Evolutionary conservation across 2,329 filamentous ascomycete species (phyloP).

Genomic region (Nemania serpens): DNA sequence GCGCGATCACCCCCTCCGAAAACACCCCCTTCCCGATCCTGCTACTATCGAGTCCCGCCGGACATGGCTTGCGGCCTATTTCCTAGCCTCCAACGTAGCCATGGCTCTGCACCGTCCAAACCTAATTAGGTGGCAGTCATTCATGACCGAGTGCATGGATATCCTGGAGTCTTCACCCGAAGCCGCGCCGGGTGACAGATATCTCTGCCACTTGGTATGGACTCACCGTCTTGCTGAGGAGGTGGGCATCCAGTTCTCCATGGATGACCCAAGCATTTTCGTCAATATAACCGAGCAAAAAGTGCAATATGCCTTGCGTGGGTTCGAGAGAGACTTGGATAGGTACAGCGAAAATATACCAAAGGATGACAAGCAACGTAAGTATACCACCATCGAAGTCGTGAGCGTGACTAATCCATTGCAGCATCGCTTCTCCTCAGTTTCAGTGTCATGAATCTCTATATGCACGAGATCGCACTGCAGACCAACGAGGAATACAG

Average conservation of each 20-base stretch:
- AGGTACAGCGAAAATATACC: slow-evolving; percentile 62
- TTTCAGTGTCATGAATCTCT: slow-evolving; percentile 69
- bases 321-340: slow-evolving; percentile 67
- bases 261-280: slow-evolving; percentile 64
- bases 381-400: slow-evolving; percentile 40
- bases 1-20: slow-evolving; percentile 50
- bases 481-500: slow-evolving; percentile 56
- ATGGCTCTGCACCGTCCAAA: slow-evolving; percentile 66
- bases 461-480: slow-evolving; percentile 77
- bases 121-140: slow-evolving; percentile 62
- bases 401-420: slow-evolving; percentile 17
- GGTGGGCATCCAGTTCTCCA: slow-evolving; percentile 66
- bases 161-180: slow-evolving; percentile 59
- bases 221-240: slow-evolving; percentile 70
- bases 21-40: slow-evolving; percentile 53
- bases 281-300: slow-evolving; percentile 64
- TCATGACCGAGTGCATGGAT: slow-evolving; percentile 64
- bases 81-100: slow-evolving; percentile 61
- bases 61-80: slow-evolving; percentile 64
- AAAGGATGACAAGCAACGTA: slow-evolving; percentile 59
- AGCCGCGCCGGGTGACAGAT: slow-evolving; percentile 60
- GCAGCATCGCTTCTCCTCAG: slow-evolving; percentile 66
- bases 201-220: slow-evolving; percentile 63
- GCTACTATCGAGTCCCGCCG: slow-evolving; percentile 60
- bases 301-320: slow-evolving; percentile 66